Conservation (phyloP, 495 filamentous ascomycete species). For the Aeminium ludgeri region DNA sequence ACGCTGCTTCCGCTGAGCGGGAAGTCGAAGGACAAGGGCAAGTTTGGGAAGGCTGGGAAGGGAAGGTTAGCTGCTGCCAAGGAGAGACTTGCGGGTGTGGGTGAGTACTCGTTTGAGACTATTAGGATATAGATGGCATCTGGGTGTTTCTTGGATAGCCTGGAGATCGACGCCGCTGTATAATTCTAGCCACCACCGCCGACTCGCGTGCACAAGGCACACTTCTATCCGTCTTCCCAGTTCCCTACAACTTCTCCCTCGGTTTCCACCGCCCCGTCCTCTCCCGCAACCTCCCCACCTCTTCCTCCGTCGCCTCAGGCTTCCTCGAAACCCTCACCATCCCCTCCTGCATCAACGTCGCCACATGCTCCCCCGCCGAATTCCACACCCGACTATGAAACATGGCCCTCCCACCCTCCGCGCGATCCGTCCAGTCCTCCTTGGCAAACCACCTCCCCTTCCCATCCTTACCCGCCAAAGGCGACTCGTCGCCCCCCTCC, state of each 20-base stretch:
- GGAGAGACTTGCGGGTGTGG: constrained; percentile 11
- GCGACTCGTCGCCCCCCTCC: constrained; percentile 2
- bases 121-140: constrained; percentile 13
- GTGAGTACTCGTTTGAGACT: constrained; percentile 14
- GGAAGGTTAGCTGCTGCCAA: not conserved
- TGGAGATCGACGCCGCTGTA: too few relatives aligned
- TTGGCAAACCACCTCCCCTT: constrained; percentile 49
- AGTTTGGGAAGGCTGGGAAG: constrained; percentile 2
- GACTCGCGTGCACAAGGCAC: too few relatives aligned
- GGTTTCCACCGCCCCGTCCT: constrained; percentile 12
- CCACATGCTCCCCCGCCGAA: constrained; percentile 30
- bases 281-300: not conserved
- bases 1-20: not conserved
- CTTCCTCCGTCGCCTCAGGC: not conserved
- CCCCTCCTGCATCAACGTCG: constrained; percentile 18
- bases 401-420: constrained; percentile 38
- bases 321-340: constrained; percentile 12
- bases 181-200: too few relatives aligned
- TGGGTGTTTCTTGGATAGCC: too few relatives aligned
- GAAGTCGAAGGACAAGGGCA: not conserved
- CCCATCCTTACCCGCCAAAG: constrained; percentile 26
- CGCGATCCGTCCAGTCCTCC: constrained; percentile 43
- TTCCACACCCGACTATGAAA: constrained; percentile 50
- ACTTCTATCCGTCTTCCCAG: too few relatives aligned
- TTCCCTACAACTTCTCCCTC: constrained; percentile 5